Evolutionary conservation across 2,329 filamentous ascomycete species (phyloP).

Genomic region (Apiospora arundinis): DNA sequence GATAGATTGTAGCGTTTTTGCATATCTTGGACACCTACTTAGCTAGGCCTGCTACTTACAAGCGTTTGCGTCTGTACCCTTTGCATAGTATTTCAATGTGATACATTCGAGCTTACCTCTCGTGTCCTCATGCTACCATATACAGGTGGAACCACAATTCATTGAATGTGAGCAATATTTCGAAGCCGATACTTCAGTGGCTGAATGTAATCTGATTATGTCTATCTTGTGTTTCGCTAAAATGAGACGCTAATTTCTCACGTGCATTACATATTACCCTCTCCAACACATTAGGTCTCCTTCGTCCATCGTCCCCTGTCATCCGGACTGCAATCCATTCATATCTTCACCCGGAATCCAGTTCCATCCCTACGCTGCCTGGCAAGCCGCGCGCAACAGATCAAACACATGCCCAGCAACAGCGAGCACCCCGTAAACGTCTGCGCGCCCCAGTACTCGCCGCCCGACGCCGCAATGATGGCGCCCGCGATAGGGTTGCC

Average conservation of each 20-base stretch:
- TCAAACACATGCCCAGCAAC: constrained; percentile 47
- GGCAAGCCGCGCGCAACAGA: constrained; percentile 46
- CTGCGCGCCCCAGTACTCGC: constrained; percentile 55
- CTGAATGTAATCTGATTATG: neutral
- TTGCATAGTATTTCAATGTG: neutral
- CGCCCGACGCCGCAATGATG: constrained; percentile 50
- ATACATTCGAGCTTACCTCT: neutral
- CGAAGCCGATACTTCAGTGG: neutral
- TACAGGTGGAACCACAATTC: neutral
- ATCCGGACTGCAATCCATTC: neutral
- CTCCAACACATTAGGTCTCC: too few species aligned
- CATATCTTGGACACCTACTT: neutral
- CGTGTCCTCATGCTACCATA: neutral
- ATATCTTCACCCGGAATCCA: constrained; percentile 50
- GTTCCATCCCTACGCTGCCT: constrained; percentile 45
- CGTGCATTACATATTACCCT: too few species aligned
- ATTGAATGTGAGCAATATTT: neutral
- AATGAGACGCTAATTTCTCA: too few species aligned
- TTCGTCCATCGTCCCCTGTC: neutral
- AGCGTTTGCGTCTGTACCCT: neutral
- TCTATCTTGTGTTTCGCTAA: neutral
- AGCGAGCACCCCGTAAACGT: constrained; percentile 53
- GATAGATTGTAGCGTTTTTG: neutral
- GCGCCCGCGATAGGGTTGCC: constrained; percentile 59
- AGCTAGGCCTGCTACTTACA: neutral